phyloP scores from a whole-genome alignment of 495 filamentous ascomycete species.

The Penicillium robsamsonii region DNA sequence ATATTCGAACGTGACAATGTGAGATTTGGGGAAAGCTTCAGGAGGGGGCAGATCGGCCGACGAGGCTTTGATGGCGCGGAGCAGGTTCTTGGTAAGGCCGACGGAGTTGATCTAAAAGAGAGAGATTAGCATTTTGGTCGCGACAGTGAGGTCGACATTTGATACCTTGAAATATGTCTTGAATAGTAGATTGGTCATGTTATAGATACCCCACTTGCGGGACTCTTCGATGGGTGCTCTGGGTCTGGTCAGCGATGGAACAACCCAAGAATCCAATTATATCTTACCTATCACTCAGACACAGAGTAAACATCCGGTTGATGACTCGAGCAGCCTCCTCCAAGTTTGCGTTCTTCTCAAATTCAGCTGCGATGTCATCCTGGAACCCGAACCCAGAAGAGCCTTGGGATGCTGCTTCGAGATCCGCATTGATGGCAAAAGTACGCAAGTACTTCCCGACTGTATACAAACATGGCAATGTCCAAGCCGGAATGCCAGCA shows the following conservation, averaged over 20 bases:
- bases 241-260: conserved; percentile 26
- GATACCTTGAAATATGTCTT: conserved; percentile 91
- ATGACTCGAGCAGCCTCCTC: conserved; percentile 87
- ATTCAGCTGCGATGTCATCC: conserved; percentile 72
- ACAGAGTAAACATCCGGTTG: conserved; percentile 84
- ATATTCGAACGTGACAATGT: conserved; percentile 95
- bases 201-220: conserved; percentile 95
- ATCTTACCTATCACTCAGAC: conserved; percentile 78
- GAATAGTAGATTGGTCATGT: conserved; percentile 88
- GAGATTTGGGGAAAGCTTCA: conserved; percentile 74
- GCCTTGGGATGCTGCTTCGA: conserved; percentile 45
- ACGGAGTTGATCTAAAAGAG: conserved; percentile 68
- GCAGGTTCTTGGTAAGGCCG: conserved; percentile 83
- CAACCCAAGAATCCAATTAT: conserved; percentile 3
- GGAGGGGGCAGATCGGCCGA: conserved; percentile 73
- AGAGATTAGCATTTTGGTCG: conserved; percentile 5
- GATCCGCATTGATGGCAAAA: conserved; percentile 87
- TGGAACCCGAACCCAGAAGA: conserved; percentile 50
- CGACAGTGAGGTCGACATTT: neutral
- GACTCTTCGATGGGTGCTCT: conserved; percentile 86
- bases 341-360: conserved; percentile 72
- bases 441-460: conserved; percentile 77
- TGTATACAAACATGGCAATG: conserved; percentile 81
- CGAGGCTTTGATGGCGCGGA: conserved; percentile 73
- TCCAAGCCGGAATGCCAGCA: conserved; percentile 73